Evolutionary conservation across 768 basidiomycete genomes (phyloP).

Genomic region (Albatrellus ellisii): DNA sequence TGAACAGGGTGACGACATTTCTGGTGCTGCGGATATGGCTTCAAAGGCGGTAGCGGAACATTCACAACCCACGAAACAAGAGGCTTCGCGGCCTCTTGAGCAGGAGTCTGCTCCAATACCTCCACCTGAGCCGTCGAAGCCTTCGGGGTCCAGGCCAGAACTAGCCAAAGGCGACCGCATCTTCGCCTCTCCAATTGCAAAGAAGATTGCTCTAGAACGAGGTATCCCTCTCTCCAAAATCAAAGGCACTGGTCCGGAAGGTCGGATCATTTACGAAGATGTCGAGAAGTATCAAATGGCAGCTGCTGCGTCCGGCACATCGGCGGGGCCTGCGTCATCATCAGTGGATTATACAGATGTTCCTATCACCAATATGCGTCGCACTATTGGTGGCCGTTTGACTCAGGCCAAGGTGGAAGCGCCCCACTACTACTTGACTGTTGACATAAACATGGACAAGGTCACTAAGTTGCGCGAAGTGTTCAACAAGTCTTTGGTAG

Average conservation of each 20-base stretch:
- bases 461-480: constrained; percentile 87
- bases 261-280: constrained; percentile 89
- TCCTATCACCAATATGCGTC: constrained; percentile 90
- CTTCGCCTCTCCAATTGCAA: constrained; percentile 92
- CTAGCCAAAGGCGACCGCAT: constrained; percentile 65
- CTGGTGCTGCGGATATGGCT: constrained; percentile 66
- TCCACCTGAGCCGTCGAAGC: constrained; percentile 27
- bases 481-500: constrained; percentile 81
- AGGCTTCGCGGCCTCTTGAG: too few species aligned
- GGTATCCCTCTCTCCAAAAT: constrained; percentile 84
- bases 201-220: constrained; percentile 90
- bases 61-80: constrained; percentile 21
- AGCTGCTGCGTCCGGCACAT: constrained; percentile 30
- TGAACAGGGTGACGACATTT: constrained; percentile 92
- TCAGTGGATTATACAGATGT: constrained; percentile 71
- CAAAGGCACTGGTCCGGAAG: constrained; percentile 89
- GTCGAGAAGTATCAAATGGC: constrained; percentile 77
- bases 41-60: constrained; percentile 40
- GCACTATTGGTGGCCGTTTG: constrained; percentile 81
- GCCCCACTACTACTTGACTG: constrained; percentile 96
- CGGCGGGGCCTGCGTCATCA: constrained; percentile 36
- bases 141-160: constrained; percentile 36
- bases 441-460: constrained; percentile 95
- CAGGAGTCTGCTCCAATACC: constrained; percentile 20
- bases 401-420: constrained; percentile 87